Evolutionary conservation across 441 rosid species (phyloP), one percentile per base, ranked within the genome.

Genomic region (Bocquillonia castaneifolia): DNA sequence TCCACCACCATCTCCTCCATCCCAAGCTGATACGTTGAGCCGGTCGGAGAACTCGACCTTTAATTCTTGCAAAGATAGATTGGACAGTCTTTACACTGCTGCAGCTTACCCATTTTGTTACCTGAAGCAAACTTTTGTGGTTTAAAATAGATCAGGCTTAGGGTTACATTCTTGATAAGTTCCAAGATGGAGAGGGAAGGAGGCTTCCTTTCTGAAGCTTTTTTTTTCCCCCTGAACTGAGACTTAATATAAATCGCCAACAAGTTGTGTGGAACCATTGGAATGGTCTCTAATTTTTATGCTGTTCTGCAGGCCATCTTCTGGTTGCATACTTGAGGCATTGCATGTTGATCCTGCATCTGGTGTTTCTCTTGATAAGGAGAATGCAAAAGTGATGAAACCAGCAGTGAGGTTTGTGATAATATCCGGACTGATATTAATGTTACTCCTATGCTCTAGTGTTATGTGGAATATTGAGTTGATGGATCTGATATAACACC

Each of bases 41-140:
- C 94, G 99, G 99, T 94, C 90, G 97, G 99, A 87, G 97, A 91
- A 92, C 90, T 94, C 84, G 85, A 86, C 90, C 93, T 90, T 88
- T 88, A 83, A 83, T 91, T 90, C 84, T 87, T 84, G 90, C 96
- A 88, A 90, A 86, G 93, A 91, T 89, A 88, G 86, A 86, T 89
- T 87, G 79, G 88, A 71, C 85, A 80, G 89, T 84, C 78, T 87
- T 84, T 82, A 78, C 87, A 73, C 82, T 82, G 84, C 88, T 86
- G 84, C 91, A 78, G 88, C 90, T 86, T 83, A 76, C 81, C 72
- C 71, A 67, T 81, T 81, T 88, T 87, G 83, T 88, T 84, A 81
- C 86, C 82, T 77, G 80, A 80, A 76, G 85, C 73, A 77, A 76
- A 73, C 76, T 71, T 84, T 76, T 83, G 75, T 80, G 81, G 83